Evolutionary conservation across 495 filamentous ascomycete genomes (phyloP).

Genomic region (Hapsidospora chrysogenum): DNA sequence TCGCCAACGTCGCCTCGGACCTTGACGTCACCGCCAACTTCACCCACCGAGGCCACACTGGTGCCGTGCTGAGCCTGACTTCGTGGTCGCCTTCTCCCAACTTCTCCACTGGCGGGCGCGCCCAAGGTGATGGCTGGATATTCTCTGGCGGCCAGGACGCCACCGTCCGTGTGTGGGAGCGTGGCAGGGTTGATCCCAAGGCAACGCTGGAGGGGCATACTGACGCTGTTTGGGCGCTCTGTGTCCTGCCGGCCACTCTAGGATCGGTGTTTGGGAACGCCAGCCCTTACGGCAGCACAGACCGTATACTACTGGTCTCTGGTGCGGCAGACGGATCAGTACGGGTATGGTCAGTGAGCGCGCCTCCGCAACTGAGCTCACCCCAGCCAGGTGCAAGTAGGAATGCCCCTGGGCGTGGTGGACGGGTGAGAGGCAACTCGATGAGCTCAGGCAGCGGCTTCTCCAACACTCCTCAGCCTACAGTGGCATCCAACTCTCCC

Average conservation of each 20-base stretch:
- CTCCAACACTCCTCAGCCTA: conserved; percentile 79
- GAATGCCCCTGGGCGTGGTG: conserved; percentile 46
- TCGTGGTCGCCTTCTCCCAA: conserved; percentile 72
- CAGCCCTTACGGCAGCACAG: conserved; percentile 52
- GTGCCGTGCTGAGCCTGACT: conserved; percentile 74
- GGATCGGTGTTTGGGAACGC: conserved; percentile 59
- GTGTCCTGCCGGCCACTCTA: conserved; percentile 74
- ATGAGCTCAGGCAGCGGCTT: conserved; percentile 84
- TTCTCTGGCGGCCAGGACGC: conserved; percentile 94
- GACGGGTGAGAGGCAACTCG: conserved; percentile 71
- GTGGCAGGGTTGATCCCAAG: conserved; percentile 84
- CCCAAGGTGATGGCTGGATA: conserved; percentile 84
- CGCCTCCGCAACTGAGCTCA: conserved; percentile 70
- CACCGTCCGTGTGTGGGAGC: conserved; percentile 86
- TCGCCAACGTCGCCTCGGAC: conserved; percentile 41
- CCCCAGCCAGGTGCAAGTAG: conserved; percentile 42
- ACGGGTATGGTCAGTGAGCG: conserved; percentile 85
- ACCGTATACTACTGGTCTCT: conserved; percentile 78
- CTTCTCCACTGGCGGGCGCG: conserved; percentile 75
- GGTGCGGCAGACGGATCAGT: conserved; percentile 84
- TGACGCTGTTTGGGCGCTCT: conserved; percentile 90
- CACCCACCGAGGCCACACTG: conserved; percentile 82
- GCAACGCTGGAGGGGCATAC: conserved; percentile 88
- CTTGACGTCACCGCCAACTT: conserved; percentile 86
- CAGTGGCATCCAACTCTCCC: conserved; percentile 44